phyloP scores from a whole-genome alignment of 163 green algal genomes.

The Scenedesmus sp. region DNA sequence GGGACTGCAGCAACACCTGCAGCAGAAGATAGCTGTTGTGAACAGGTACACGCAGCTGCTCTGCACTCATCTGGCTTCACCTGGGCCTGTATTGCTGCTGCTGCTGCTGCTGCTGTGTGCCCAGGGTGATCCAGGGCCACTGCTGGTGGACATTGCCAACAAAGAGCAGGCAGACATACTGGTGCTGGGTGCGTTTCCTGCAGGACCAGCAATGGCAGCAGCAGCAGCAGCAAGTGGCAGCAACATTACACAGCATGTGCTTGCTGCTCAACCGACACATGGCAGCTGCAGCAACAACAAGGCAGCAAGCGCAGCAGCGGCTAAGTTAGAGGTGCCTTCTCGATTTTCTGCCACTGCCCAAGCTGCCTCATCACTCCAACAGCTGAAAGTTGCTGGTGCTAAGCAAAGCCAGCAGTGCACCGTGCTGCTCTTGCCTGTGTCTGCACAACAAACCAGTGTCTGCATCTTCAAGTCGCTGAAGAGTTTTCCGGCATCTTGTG shows the following conservation, averaged over 20 bases:
- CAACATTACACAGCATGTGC: not conserved
- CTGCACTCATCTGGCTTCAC: not conserved
- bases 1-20: not conserved
- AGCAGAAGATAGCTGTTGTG: not conserved
- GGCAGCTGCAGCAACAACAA: not conserved
- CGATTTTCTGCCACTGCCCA: not conserved
- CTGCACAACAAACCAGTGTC: not conserved
- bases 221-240: not conserved
- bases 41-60: too few species aligned
- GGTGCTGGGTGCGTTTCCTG: conserved; percentile 38
- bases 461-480: not conserved
- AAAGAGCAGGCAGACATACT: conserved; percentile 48
- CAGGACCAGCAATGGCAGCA: not conserved
- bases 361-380: not conserved
- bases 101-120: not conserved
- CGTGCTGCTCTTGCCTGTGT: not conserved
- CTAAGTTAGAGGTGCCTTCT: not conserved
- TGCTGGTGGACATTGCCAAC: conserved; percentile 48
- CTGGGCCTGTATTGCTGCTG: not conserved
- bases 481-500: not conserved
- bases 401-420: not conserved
- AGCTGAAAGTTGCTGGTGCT: not conserved
- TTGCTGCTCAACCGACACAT: not conserved
- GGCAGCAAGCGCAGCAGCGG: not conserved
- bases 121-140: conserved; percentile 39